phyloP scores from a whole-genome alignment of 2,329 filamentous ascomycete genomes.

The Arthrinium phaeospermum region DNA sequence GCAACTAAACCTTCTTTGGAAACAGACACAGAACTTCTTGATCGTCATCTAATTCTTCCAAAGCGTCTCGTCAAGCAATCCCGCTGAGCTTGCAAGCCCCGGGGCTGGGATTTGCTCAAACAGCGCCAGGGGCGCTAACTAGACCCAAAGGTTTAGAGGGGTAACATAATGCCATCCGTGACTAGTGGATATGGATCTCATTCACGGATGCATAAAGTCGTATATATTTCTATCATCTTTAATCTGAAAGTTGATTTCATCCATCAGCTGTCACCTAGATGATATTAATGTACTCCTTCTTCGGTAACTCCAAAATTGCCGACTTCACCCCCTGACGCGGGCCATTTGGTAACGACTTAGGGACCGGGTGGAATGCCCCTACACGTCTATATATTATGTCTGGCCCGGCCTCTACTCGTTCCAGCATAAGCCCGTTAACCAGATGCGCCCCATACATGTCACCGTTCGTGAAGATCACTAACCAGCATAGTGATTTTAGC shows the following conservation, averaged over 20 bases:
- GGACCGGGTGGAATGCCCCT: not conserved
- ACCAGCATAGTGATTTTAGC: not conserved
- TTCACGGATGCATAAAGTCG: no score
- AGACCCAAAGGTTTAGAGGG: not conserved
- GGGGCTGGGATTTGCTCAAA: not conserved
- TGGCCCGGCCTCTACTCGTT: not conserved
- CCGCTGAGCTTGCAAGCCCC: not conserved
- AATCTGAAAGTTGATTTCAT: no score
- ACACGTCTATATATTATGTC: not conserved
- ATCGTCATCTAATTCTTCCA: not conserved
- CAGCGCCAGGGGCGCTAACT: no score
- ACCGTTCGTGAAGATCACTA: not conserved
- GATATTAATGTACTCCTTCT: no score
- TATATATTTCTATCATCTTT: no score
- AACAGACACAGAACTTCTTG: not conserved
- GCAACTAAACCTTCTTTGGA: not conserved
- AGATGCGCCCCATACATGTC: not conserved
- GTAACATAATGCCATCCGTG: not conserved
- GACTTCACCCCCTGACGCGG: no score
- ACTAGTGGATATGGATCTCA: not conserved
- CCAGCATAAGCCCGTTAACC: not conserved
- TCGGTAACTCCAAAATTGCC: no score
- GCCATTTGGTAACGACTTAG: no score
- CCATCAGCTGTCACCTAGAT: no score
- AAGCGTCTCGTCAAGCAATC: not conserved